These are phyloP conservation scores for Starmerella stigmatis DNA, from an alignment of 805 yeast species.

Conservation along the genomic window DNA sequence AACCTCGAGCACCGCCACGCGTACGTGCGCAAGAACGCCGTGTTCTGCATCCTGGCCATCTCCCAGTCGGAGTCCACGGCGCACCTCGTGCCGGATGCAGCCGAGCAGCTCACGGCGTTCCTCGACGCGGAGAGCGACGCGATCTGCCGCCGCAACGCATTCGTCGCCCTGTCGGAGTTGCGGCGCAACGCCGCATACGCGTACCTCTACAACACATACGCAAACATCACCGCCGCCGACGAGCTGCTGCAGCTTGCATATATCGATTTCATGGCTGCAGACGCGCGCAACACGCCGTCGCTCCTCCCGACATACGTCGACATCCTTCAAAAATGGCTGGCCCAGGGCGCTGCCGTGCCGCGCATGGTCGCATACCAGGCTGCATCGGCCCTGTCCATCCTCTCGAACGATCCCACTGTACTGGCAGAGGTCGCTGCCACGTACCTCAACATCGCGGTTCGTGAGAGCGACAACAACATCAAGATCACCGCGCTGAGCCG, in stretches of 20 bases:
- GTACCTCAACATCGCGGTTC: slow-evolving; percentile 77
- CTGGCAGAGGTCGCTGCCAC: slow-evolving; percentile 72
- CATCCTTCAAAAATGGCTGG: slow-evolving; percentile 57
- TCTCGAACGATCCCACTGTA: slow-evolving; percentile 49
- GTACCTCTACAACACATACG: slow-evolving; percentile 62
- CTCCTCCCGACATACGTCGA: slow-evolving; percentile 62
- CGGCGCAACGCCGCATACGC: slow-evolving; percentile 76
- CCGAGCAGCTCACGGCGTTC: slow-evolving; percentile 64
- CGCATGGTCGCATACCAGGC: slow-evolving; percentile 75
- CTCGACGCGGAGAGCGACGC: slow-evolving; percentile 78
- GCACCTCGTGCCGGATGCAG: slow-evolving; percentile 91
- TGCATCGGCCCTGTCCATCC: slow-evolving; percentile 61
- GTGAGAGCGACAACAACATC: slow-evolving; percentile 90
- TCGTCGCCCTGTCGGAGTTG: slow-evolving; percentile 70
- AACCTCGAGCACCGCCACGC: slow-evolving; percentile 96
- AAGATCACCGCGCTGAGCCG: slow-evolving; percentile 86
- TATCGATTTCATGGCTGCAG: slow-evolving; percentile 82
- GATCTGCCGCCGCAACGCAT: slow-evolving; percentile 91
- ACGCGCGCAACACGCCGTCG: slow-evolving; percentile 53
- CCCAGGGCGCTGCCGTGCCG: slow-evolving; percentile 5
- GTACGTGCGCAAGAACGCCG: slow-evolving; percentile 94
- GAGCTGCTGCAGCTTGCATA: slow-evolving; percentile 79
- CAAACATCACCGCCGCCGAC: slow-evolving; percentile 54
- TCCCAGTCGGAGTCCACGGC: slow-evolving; percentile 56
- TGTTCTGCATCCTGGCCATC: slow-evolving; percentile 77